These are phyloP conservation scores for Fremontodendron californicum DNA, from an alignment of 345 rosid species.

Conservation along the genomic window DNA sequence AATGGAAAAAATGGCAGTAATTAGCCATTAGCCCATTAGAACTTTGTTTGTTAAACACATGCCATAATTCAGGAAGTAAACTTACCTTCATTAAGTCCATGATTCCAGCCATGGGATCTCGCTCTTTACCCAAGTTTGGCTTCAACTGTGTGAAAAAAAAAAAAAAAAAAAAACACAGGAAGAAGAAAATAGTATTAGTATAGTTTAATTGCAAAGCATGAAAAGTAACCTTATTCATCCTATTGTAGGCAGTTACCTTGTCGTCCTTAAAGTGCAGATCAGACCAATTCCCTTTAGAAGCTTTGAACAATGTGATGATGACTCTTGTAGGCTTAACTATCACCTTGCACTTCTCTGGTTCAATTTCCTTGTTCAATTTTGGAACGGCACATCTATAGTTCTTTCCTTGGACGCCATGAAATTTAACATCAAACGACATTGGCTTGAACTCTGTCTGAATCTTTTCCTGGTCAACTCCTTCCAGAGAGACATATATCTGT, in stretches of 20 bases:
- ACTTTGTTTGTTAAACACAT: background rate
- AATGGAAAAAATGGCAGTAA: background rate
- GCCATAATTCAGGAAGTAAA: background rate
- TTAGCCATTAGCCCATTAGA: background rate
- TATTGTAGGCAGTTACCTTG: conserved; percentile 47
- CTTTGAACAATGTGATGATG: conserved; percentile 58
- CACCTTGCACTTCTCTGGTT: conserved; percentile 75
- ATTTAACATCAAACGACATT: conserved; percentile 60
- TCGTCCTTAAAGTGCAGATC: conserved; percentile 88
- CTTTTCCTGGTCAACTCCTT: conserved; percentile 73
- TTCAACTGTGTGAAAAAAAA: conserved; percentile 50
- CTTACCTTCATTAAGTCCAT: conserved; percentile 94
- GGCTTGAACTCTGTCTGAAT: conserved; percentile 66
- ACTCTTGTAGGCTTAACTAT: conserved; percentile 73
- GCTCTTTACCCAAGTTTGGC: conserved; percentile 64
- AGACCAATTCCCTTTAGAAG: conserved; percentile 80
- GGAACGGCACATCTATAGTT: conserved; percentile 69
- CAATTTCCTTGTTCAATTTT: conserved; percentile 69
- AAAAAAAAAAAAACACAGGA: no score
- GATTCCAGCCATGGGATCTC: conserved; percentile 98
- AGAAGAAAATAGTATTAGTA: background rate
- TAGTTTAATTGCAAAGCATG: background rate
- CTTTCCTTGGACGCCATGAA: conserved; percentile 80
- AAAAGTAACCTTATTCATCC: background rate
- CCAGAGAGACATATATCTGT: conserved; percentile 74